These are phyloP conservation scores for Cryptococcus neoformans DNA, from an alignment of 1,284 basidiomycete species.

Conservation along the genomic window DNA sequence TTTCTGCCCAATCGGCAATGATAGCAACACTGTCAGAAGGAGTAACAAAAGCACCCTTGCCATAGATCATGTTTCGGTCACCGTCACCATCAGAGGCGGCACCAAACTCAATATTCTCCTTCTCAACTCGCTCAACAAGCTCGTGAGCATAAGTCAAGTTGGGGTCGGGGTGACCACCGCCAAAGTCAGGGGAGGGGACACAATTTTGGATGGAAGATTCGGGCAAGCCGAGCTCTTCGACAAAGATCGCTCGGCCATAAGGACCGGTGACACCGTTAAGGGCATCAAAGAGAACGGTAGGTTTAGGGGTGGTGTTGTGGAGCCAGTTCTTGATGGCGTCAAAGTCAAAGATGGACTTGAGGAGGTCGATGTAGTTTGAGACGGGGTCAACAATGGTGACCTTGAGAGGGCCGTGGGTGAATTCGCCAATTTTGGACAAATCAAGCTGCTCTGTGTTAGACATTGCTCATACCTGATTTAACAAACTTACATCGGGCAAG, in stretches of 20 bases:
- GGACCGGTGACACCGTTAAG: constrained; percentile 97
- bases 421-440: constrained; percentile 76
- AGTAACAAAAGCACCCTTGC: constrained; percentile 95
- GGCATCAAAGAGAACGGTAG: constrained; percentile 92
- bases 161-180: constrained; percentile 95
- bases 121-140: constrained; percentile 89
- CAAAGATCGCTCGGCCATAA: constrained; percentile 86
- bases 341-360: constrained; percentile 94
- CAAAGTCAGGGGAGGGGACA: constrained; percentile 87
- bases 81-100: constrained; percentile 98
- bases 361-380: constrained; percentile 77
- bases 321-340: constrained; percentile 88
- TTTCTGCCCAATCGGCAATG: constrained; percentile 93
- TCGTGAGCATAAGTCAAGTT: constrained; percentile 97
- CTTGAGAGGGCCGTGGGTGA: constrained; percentile 74
- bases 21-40: constrained; percentile 97
- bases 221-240: constrained; percentile 77
- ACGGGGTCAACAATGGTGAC: constrained; percentile 95
- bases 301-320: constrained; percentile 57
- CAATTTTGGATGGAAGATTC: constrained; percentile 87
- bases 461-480: background rate
- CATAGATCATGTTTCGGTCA: constrained; percentile 99
- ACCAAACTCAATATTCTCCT: constrained; percentile 82
- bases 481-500: constrained; percentile 62
- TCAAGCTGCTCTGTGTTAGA: constrained; percentile 60